These are phyloP conservation scores for Gracilaria caudata DNA, from an alignment of 23 red algal genomes.

Conservation along the genomic window DNA sequence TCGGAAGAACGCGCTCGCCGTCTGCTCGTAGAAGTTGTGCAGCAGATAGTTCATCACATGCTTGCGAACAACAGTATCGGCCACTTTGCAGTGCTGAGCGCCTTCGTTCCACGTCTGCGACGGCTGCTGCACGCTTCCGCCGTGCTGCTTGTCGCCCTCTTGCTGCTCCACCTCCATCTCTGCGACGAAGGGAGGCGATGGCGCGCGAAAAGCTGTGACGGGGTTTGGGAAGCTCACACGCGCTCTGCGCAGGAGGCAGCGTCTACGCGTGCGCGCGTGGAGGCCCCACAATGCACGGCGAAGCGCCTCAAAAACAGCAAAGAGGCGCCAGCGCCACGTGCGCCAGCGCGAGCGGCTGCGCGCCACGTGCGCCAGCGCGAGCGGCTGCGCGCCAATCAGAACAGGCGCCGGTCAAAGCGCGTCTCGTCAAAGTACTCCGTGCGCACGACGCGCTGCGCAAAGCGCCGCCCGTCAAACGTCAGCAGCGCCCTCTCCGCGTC, in stretches of 20 bases:
- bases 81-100: neutral
- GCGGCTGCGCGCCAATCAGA: neutral
- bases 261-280: too few species aligned
- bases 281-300: too few species aligned
- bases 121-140: too few species aligned
- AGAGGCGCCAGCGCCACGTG: too few species aligned
- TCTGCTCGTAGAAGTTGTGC: conserved; percentile 44
- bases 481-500: conserved; percentile 59
- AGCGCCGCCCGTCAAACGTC: conserved; percentile 59
- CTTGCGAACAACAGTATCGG: neutral
- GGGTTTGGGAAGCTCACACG: neutral
- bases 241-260: neutral
- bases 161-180: neutral
- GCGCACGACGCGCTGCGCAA: conserved; percentile 50
- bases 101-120: neutral
- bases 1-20: conserved; percentile 31
- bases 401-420: conserved; percentile 44
- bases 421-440: conserved; percentile 60
- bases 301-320: too few species aligned
- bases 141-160: neutral
- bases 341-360: neutral
- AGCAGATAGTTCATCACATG: conserved; percentile 48
- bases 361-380: neutral
- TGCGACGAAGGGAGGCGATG: neutral
- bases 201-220: too few species aligned